Base-by-base conservation (phyloP, 2,329 filamentous ascomycete species). In the Hypoxylon rubiginosum region DNA sequence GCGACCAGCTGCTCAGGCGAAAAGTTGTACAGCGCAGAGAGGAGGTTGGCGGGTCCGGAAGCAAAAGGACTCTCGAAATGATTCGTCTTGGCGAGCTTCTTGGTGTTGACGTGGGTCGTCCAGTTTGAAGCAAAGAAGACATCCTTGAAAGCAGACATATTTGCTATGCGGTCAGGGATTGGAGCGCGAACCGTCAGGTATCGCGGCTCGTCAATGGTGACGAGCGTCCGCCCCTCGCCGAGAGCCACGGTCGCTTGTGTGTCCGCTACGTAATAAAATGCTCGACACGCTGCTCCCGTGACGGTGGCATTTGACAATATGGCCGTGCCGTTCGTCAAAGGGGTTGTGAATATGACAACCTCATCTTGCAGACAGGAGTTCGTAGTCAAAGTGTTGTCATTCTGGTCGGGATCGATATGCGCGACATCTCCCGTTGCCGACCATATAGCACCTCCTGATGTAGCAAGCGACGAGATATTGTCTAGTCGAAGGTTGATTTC, bases 51-150 rank as follows among this genome's bases (percentile, higher is more conserved):
- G 19, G 55, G 61, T 5, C 61, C 61, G 7, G 30, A 41, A 2
- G 60, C 51, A 30, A 45, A 55, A 28, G 50, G 34, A 4, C 30
- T 26, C 3, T 58, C 39, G 36, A n/a, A 45, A 8, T 45, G 6
- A 34, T 26, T 7, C 30, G 50, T n/a, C 9, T 32, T 45, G 53
- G 19, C 9, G 24, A 48, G 19, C 7, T 48, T 17, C 10, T 30
- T 9, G 41, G 52, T 51, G 9, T 58, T 50, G 30, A 59, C 17
- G 48, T 69, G 64, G 4, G 46, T 39, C 4, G 58, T 60, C 67
- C 64, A 69, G 30, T 59, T 65, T 13, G 54, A 17, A 28, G 56
- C 41, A 17, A 62, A 48, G 28, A 65, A 69, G 24, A 59, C 43
- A 9, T 64, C 30, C 15, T 67, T 52, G 24, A 65, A 65, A n/a